phyloP scores from a whole-genome alignment of 768 basidiomycete genomes.

The Hypholoma fasciculare region DNA sequence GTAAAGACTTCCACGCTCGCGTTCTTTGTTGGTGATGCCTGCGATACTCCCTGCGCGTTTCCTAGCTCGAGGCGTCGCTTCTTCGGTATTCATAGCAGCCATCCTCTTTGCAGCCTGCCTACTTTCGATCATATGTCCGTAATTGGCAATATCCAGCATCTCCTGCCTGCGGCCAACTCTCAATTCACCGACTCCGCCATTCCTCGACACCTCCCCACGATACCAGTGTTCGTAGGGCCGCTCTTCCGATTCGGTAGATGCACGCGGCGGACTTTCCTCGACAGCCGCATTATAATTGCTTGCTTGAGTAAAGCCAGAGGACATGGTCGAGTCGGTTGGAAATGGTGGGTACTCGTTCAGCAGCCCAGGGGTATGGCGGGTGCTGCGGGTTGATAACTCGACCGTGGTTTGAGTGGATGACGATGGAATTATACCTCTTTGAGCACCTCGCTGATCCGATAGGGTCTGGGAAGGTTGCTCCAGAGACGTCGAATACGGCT shows the following conservation, averaged over 20 bases:
- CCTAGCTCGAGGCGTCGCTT: slow-evolving; percentile 34
- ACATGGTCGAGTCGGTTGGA: slow-evolving; percentile 42
- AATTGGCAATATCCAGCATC: slow-evolving; percentile 88
- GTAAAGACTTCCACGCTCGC: slow-evolving; percentile 63
- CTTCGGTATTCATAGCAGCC: slow-evolving; percentile 21
- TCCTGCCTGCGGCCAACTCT: slow-evolving; percentile 73
- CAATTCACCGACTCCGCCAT: slow-evolving; percentile 87
- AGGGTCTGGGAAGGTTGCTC: slow-evolving; percentile 16
- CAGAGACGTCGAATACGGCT: slow-evolving; percentile 15
- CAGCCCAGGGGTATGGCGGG: slow-evolving; percentile 34
- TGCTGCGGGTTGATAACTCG: slow-evolving; percentile 14
- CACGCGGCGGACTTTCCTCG: slow-evolving; percentile 44
- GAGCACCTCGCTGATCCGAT: slow-evolving; percentile 11
- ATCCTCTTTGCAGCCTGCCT: slow-evolving; percentile 28
- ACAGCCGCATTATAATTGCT: slow-evolving; percentile 1
- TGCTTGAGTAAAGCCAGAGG: slow-evolving; percentile 36
- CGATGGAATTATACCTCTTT: slow-evolving; percentile 13
- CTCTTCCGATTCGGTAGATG: slow-evolving; percentile 77
- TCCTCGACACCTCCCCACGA: slow-evolving; percentile 81
- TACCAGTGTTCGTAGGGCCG: slow-evolving; percentile 90
- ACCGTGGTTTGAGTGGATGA: slow-evolving; percentile 24
- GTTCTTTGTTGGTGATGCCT: slow-evolving; percentile 52
- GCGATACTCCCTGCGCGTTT: slow-evolving; percentile 69
- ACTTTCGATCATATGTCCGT: slow-evolving; percentile 58
- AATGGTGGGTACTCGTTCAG: slow-evolving; percentile 70